Conservation (phyloP, 306 rosid species). For the Sphenostylis stenocarpa region DNA sequence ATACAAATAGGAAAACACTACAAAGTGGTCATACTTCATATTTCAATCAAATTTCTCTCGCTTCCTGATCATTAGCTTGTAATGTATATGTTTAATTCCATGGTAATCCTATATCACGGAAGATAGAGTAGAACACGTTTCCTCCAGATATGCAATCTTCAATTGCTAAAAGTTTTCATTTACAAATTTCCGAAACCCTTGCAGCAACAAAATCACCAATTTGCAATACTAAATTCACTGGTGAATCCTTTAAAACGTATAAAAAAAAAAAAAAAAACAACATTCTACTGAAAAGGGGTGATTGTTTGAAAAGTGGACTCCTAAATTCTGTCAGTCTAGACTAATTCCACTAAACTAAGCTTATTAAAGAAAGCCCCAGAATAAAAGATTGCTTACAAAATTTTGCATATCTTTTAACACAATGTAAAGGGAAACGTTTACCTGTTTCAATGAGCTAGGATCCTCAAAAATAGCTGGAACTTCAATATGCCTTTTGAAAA, state of each 20-base stretch:
- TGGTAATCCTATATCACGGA: neutral
- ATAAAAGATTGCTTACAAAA: neutral
- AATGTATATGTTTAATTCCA: neutral
- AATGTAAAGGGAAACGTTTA: constrained; percentile 27
- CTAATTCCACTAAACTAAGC: neutral
- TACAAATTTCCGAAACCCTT: neutral
- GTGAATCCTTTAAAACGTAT: neutral
- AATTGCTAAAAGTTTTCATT: neutral
- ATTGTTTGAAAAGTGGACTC: neutral
- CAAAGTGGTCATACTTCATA: neutral
- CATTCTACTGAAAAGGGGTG: neutral
- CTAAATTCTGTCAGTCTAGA: neutral
- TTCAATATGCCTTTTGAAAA: constrained; percentile 66
- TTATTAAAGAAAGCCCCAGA: neutral
- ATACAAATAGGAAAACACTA: neutral
- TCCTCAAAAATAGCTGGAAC: constrained; percentile 81
- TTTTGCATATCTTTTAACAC: neutral
- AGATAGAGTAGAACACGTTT: neutral
- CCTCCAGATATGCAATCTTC: neutral
- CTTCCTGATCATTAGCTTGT: neutral
- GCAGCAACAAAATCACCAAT: neutral
- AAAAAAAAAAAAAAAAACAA: no score
- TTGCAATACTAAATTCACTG: neutral
- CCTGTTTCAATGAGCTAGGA: constrained; percentile 79
- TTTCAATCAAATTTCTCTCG: neutral